These are phyloP conservation scores for Vanilla planifolia DNA, from an alignment of 106 monocot species.

Conservation along the genomic window DNA sequence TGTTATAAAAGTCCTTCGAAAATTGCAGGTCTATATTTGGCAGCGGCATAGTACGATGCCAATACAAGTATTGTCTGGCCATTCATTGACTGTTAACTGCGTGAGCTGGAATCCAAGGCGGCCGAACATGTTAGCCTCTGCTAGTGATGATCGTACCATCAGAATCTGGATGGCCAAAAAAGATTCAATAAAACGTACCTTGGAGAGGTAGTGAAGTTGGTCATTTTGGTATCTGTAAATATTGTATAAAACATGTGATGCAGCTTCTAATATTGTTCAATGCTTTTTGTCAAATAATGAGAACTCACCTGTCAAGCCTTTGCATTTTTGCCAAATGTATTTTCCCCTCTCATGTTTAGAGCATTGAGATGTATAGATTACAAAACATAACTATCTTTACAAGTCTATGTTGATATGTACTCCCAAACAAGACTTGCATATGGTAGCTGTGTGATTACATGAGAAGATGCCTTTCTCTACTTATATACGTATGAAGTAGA, in stretches of 20 bases:
- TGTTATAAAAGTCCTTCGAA: no score
- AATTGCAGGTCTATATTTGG: slow-evolving; percentile 66
- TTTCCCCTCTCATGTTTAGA: no score
- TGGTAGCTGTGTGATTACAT: no score
- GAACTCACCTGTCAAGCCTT: no score
- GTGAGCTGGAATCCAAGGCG: slow-evolving; percentile 68
- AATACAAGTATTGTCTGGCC: slow-evolving; percentile 48
- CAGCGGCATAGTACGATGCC: slow-evolving; percentile 31
- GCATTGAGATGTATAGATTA: no score
- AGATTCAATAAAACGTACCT: background rate
- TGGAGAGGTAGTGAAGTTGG: background rate
- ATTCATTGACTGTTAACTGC: slow-evolving; percentile 53
- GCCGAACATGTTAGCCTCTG: slow-evolving; percentile 72
- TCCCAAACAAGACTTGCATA: no score
- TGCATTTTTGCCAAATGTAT: no score
- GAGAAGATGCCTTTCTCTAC: no score
- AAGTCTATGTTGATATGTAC: no score
- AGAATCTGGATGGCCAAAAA: slow-evolving; percentile 44
- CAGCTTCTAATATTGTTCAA: background rate
- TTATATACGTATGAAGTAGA: no score
- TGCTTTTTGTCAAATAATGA: background rate
- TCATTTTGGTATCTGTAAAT: slow-evolving; percentile 5
- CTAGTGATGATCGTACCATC: slow-evolving; percentile 63
- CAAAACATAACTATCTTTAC: no score
- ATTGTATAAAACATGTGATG: background rate